Percentiles rank a stretch among this genome's conserved stretches.
Evolutionary conservation across 352 stramenopile species (phyloP).

Genomic region (Phytophthora boehmeriae): DNA sequence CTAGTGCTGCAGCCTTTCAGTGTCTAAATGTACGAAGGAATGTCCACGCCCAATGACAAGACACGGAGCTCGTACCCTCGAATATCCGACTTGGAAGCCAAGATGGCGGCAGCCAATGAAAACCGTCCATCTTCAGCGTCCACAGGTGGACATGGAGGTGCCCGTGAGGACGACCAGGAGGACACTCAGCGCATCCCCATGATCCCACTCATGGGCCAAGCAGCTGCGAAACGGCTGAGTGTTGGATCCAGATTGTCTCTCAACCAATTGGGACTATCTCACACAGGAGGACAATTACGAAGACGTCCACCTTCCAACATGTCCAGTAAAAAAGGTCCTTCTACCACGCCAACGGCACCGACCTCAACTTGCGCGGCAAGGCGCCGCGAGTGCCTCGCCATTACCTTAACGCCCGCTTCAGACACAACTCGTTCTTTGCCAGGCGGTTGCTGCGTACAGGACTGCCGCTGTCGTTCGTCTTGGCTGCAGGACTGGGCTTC

Average conservation of each 20-base stretch:
- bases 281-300: slow-evolving; percentile 20
- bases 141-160: slow-evolving; percentile 26
- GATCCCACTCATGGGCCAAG: slow-evolving; percentile 36
- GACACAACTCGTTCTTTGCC: slow-evolving; percentile 85
- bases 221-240: slow-evolving; percentile 27
- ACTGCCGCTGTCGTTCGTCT: slow-evolving; percentile 38
- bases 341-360: slow-evolving; percentile 32
- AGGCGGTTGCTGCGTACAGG: slow-evolving; percentile 58
- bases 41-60: slow-evolving; percentile 40
- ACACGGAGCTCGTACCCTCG: slow-evolving; percentile 17
- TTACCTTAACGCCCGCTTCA: slow-evolving; percentile 64
- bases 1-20: too few relatives aligned
- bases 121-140: slow-evolving; percentile 19
- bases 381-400: slow-evolving; percentile 59
- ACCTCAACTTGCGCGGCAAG: slow-evolving; percentile 38
- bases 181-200: slow-evolving; percentile 37
- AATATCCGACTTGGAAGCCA: slow-evolving; percentile 37
- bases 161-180: slow-evolving; percentile 36
- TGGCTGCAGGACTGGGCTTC: slow-evolving; percentile 54
- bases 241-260: slow-evolving; percentile 35
- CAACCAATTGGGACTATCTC: slow-evolving; percentile 20
- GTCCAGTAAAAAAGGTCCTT: slow-evolving; percentile 65
- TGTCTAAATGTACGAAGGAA: slow-evolving; percentile 41
- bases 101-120: slow-evolving; percentile 20
- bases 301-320: slow-evolving; percentile 24